phyloP scores from a whole-genome alignment of 2,329 filamentous ascomycete genomes.

The Simplicillium sp. region DNA sequence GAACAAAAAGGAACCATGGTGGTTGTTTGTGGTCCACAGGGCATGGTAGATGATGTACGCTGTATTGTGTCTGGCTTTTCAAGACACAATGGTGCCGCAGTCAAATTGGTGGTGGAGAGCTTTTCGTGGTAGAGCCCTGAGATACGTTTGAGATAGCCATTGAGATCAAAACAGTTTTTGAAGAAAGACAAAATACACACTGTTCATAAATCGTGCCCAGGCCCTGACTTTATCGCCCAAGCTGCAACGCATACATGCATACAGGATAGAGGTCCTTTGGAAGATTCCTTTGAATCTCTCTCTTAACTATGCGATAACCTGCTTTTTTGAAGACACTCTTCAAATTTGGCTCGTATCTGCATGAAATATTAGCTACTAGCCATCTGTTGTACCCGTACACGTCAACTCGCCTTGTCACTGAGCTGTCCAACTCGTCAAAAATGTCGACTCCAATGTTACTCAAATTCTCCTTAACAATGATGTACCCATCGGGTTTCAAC shows the following conservation, averaged over 20 bases:
- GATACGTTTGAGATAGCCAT: neutral
- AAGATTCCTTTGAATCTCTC: too few relatives aligned
- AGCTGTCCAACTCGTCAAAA: constrained; percentile 68
- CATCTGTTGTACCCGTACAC: too few relatives aligned
- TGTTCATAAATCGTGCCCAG: too few relatives aligned
- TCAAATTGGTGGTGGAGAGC: constrained; percentile 6
- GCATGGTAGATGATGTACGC: constrained; percentile 19
- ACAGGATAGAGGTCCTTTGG: too few relatives aligned
- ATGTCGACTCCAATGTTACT: constrained; percentile 49
- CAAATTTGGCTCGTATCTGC: too few relatives aligned
- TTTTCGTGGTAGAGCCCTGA: constrained; percentile 1
- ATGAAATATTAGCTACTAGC: too few relatives aligned
- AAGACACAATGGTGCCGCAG: constrained; percentile 4
- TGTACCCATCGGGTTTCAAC: constrained; percentile 16
- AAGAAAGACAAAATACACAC: too few relatives aligned
- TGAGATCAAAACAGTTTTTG: neutral
- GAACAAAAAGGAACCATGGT: constrained; percentile 15
- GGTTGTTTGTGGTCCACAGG: constrained; percentile 16
- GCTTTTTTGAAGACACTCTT: too few relatives aligned
- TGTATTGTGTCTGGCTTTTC: constrained; percentile 3
- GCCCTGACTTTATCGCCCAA: too few relatives aligned
- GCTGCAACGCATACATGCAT: too few relatives aligned
- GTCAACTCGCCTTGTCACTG: constrained; percentile 53
- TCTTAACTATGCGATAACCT: too few relatives aligned
- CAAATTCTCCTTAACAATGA: constrained; percentile 58